Evolutionary conservation across 2,329 filamentous ascomycete genomes (phyloP).

Genomic region (Stachybotrys chartarum): DNA sequence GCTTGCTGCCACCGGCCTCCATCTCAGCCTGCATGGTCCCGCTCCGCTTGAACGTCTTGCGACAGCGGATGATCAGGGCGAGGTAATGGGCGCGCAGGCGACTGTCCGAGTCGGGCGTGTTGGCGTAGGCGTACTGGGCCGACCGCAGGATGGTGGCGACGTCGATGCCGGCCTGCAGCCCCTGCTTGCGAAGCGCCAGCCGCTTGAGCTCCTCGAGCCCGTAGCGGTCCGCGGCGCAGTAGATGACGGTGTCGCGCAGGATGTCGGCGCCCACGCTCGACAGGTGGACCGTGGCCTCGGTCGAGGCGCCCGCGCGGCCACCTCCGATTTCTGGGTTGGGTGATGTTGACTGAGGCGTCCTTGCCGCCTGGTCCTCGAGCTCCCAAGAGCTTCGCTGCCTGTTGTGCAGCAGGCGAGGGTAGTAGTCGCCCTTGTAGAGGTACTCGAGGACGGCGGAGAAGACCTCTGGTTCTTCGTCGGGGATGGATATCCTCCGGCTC

Average conservation of each 20-base stretch:
- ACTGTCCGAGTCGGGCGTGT: constrained; percentile 90
- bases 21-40: constrained; percentile 99
- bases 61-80: constrained; percentile 92
- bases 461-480: constrained; percentile 78
- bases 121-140: constrained; percentile 89
- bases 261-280: constrained; percentile 66
- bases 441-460: constrained; percentile 93
- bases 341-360: constrained; percentile 35
- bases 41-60: constrained; percentile 95
- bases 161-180: constrained; percentile 85
- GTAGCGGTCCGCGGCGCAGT: constrained; percentile 87
- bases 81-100: constrained; percentile 94
- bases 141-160: constrained; percentile 86
- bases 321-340: constrained; percentile 43
- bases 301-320: constrained; percentile 38
- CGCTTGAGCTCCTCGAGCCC: constrained; percentile 88
- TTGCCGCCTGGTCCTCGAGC: constrained; percentile 58
- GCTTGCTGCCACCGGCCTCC: constrained; percentile 81
- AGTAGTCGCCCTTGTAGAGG: constrained; percentile 95
- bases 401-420: constrained; percentile 80
- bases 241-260: constrained; percentile 88
- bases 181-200: constrained; percentile 89
- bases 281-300: constrained; percentile 58
- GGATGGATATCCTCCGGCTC: constrained; percentile 71
- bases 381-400: constrained; percentile 82